phyloP scores from a whole-genome alignment of 2,329 filamentous ascomycete genomes.

The Conoideocrella luteorostrata region DNA sequence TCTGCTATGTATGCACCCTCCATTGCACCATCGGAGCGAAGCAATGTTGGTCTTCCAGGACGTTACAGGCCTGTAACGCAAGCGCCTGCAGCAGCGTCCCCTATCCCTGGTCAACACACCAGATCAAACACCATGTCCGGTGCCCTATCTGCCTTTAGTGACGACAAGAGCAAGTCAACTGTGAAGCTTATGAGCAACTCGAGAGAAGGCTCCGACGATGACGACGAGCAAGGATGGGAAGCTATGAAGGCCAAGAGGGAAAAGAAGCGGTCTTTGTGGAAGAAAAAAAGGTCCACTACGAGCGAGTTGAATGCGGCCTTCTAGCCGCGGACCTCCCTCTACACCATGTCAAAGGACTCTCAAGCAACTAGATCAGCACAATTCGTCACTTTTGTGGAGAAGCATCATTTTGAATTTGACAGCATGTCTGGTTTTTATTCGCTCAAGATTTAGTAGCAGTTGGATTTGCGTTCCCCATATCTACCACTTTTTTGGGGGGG shows the following conservation, averaged over 20 bases:
- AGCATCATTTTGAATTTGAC: too few species aligned
- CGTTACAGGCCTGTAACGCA: conserved; percentile 87
- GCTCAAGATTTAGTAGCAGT: not conserved
- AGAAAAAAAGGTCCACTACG: conserved; percentile 49
- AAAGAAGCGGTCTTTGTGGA: conserved; percentile 62
- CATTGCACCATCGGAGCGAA: conserved; percentile 91
- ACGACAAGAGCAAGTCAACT: conserved; percentile 25
- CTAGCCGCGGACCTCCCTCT: conserved; percentile 9
- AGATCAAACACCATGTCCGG: conserved; percentile 29
- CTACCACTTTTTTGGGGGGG: not conserved
- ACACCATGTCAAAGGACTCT: too few species aligned
- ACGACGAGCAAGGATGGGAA: conserved; percentile 64
- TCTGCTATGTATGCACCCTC: conserved; percentile 71
- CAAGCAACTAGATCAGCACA: too few species aligned
- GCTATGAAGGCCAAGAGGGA: conserved; percentile 64
- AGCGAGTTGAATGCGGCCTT: conserved; percentile 44
- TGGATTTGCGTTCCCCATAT: not conserved
- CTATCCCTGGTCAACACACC: conserved; percentile 21
- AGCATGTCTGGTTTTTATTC: too few species aligned
- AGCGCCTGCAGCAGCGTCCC: conserved; percentile 30
- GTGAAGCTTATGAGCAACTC: conserved; percentile 34
- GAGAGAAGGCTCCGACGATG: conserved; percentile 42
- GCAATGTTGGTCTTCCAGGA: conserved; percentile 83
- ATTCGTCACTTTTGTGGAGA: too few species aligned
- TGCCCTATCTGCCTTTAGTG: conserved; percentile 23